Evolutionary conservation across 306 rosid genomes (phyloP).

Genomic region (Castanea mollissima): DNA sequence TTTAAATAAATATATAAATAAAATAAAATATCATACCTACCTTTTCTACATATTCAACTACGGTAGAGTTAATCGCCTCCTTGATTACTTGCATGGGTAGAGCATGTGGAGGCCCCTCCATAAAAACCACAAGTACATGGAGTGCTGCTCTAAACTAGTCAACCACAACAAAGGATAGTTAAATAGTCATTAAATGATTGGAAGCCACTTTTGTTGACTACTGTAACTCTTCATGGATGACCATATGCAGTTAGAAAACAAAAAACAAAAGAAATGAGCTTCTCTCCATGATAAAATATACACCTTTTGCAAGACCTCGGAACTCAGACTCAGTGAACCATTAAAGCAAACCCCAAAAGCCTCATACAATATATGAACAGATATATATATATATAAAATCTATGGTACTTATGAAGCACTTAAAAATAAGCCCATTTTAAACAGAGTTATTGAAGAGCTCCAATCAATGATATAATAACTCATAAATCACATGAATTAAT

Average conservation of each 20-base stretch:
- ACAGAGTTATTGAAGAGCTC: no score
- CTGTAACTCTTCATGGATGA: neutral
- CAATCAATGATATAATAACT: no score
- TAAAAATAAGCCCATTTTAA: no score
- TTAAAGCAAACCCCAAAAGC: no score
- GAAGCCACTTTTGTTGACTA: neutral
- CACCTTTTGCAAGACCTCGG: no score
- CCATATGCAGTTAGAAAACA: neutral
- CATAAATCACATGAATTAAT: no score
- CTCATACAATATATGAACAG: no score
- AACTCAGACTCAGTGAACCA: no score
- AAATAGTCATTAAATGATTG: neutral
- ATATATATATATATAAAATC: no score
- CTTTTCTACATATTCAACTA: constrained; percentile 81
- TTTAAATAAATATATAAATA: neutral
- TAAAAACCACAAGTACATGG: neutral
- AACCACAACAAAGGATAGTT: neutral
- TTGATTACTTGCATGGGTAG: constrained; percentile 51
- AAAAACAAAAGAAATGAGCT: neutral
- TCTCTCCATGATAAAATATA: neutral
- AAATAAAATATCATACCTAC: constrained; percentile 27
- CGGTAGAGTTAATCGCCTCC: constrained; percentile 62
- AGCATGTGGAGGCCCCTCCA: neutral
- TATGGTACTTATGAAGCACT: no score
- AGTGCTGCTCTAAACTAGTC: neutral